phyloP scores from a whole-genome alignment of 108 stramenopile species.

The Stephanodiscus minutulus region DNA sequence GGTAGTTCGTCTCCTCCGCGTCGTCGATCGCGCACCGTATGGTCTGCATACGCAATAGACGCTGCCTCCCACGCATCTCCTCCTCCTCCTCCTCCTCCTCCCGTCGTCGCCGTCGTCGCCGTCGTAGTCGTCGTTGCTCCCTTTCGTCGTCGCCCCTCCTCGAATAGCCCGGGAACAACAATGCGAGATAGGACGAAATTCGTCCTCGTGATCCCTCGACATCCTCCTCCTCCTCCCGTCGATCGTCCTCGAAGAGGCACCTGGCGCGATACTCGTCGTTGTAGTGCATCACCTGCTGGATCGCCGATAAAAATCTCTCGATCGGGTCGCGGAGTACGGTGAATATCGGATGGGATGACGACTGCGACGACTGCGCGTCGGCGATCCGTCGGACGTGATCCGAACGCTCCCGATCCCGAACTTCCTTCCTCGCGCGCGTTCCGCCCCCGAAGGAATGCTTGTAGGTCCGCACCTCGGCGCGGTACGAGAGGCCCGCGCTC shows the following conservation, averaged over 20 bases:
- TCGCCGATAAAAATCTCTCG: slow-evolving; percentile 28
- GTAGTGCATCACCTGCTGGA: slow-evolving; percentile 40
- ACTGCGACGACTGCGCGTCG: slow-evolving; percentile 1
- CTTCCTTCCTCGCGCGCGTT: neutral
- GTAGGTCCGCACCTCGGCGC: slow-evolving; percentile 20
- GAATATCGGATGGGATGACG: slow-evolving; percentile 28
- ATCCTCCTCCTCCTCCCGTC: neutral
- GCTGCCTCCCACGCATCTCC: neutral
- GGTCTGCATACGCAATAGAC: neutral
- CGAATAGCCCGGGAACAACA: neutral
- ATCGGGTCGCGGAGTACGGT: slow-evolving; percentile 43
- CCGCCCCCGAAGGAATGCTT: slow-evolving; percentile 29
- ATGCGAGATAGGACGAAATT: neutral
- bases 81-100: neutral
- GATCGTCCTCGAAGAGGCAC: slow-evolving; percentile 13
- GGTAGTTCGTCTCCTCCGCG: slow-evolving; percentile 21
- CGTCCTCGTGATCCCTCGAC: too few relatives aligned
- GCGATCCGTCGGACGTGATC: slow-evolving; percentile 17
- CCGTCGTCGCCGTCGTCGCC: too few relatives aligned
- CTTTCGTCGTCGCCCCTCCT: too few relatives aligned
- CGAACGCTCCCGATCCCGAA: slow-evolving; percentile 13
- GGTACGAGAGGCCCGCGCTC: neutral
- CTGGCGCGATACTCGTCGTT: slow-evolving; percentile 24
- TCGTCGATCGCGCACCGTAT: slow-evolving; percentile 30
- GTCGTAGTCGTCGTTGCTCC: too few relatives aligned